A percentile compares a stretch with the other conserved stretches of the same genome.
phyloP scores from a whole-genome alignment of 164 flowering plant species.

The Nymphaea thermarum region DNA sequence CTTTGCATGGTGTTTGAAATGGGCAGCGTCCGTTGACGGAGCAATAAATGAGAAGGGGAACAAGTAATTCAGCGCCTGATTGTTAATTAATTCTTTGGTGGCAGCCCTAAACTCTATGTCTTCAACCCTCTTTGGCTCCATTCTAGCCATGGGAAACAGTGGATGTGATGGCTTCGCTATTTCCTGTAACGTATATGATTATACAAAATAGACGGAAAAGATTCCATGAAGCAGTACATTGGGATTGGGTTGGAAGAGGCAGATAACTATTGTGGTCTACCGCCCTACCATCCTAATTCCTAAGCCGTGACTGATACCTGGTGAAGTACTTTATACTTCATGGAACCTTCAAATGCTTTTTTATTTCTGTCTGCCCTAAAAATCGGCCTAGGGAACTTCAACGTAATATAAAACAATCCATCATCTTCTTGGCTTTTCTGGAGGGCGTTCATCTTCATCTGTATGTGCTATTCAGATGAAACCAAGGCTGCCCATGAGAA shows the following conservation, averaged over 20 bases:
- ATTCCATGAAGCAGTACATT: neutral
- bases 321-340: neutral
- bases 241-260: neutral
- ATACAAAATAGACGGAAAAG: neutral
- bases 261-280: neutral
- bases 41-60: neutral
- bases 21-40: neutral
- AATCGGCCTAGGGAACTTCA: neutral
- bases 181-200: neutral
- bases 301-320: neutral
- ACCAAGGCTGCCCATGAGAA: no score
- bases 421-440: no score
- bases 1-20: neutral
- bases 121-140: neutral
- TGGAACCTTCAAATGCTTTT: neutral
- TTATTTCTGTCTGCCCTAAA: no score
- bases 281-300: neutral
- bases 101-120: neutral
- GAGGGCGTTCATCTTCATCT: no score
- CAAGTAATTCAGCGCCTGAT: neutral
- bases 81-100: neutral
- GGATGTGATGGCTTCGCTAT: neutral
- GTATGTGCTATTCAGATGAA: no score
- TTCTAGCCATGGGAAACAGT: neutral
- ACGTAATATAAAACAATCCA: neutral